Evolutionary conservation across 1,284 basidiomycete genomes (phyloP).

Genomic region (Leccinum pachyderme): DNA sequence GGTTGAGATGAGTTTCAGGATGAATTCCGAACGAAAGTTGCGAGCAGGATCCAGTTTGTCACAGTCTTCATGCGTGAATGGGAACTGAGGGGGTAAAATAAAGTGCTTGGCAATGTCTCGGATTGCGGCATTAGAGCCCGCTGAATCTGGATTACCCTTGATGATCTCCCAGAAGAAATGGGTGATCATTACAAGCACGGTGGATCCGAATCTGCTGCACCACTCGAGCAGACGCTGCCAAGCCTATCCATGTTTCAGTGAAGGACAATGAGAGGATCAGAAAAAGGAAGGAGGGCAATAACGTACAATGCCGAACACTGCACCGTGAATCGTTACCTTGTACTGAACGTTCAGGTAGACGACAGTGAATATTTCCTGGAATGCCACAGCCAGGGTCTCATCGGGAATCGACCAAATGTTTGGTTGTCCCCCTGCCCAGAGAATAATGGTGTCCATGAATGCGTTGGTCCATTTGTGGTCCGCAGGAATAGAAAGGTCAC

Average conservation of each 20-base stretch:
- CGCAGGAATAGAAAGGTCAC: neutral
- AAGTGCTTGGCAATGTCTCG: neutral
- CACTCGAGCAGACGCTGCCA: conserved; percentile 9
- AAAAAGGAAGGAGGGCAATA: neutral
- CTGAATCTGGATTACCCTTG: neutral
- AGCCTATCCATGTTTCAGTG: conserved; percentile 1
- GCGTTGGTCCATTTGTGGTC: neutral
- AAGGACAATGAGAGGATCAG: neutral
- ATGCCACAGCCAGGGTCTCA: neutral
- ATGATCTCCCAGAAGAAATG: conserved; percentile 7
- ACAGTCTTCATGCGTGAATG: conserved; percentile 12
- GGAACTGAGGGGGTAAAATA: neutral
- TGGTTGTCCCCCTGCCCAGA: conserved; percentile 11
- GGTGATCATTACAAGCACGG: conserved; percentile 1
- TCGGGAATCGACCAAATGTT: conserved; percentile 12
- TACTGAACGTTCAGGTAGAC: conserved; percentile 8
- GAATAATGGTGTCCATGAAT: conserved; percentile 4
- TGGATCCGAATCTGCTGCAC: conserved; percentile 12
- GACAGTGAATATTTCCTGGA: conserved; percentile 9
- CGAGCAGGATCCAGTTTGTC: neutral
- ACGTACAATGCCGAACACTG: conserved; percentile 10
- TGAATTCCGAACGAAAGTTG: conserved; percentile 9
- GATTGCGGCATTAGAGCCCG: neutral
- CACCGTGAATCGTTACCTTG: neutral
- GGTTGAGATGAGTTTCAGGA: conserved; percentile 8